Base-by-base conservation (phyloP, 208 protist species). In the Acanthamoeba royreba region DNA sequence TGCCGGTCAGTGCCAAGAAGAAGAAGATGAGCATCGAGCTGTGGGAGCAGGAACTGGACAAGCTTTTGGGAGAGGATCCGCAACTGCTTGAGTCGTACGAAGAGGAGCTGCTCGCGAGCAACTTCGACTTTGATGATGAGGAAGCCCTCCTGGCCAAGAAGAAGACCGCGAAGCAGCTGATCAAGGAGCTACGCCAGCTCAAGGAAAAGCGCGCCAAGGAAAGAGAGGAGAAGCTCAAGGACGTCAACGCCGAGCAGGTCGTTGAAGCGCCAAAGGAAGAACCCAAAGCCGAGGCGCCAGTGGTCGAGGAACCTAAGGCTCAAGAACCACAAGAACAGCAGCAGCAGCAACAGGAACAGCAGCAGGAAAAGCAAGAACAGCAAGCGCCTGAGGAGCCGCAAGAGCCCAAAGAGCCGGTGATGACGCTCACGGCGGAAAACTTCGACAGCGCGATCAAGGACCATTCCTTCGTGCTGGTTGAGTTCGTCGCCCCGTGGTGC, bases 401-500 rank as follows among this genome's bases (percentile, higher is more conserved):
- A 35, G 31, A 74, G 55, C 55, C 61, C 4, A 77, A 2, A 2
- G 35, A 77, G 8, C 38, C 35, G 25, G 77, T 87, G 77, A 28
- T 87, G 0, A 28, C 42, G 28, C 38, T 87, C 28, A 87, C 38
- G 11, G 33, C 0, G 4, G n/a, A 53, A 3, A 45, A 25, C 15
- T 58, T 87, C 35, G 45, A 87, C 45, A 31, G 38, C 7, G 47
- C 77, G 11, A 15, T 87, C 8, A 15, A 55, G 25, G 8, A 33
- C n/a, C 28, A 35, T 35, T 31, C 42, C 45, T 87, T 46, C 19
- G 49, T 93, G 40, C 33, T 94, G 38, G 85, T 93, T 13, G 86
- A 94, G 92, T 94, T 94, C 92, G 92, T 53, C 45, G 92, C 92
- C 4, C 92, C 92, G 46, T 94, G 92, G 92, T 94, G 92, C 86